Base-by-base conservation (phyloP, 306 rosid species). In the Fagus sylvatica region DNA sequence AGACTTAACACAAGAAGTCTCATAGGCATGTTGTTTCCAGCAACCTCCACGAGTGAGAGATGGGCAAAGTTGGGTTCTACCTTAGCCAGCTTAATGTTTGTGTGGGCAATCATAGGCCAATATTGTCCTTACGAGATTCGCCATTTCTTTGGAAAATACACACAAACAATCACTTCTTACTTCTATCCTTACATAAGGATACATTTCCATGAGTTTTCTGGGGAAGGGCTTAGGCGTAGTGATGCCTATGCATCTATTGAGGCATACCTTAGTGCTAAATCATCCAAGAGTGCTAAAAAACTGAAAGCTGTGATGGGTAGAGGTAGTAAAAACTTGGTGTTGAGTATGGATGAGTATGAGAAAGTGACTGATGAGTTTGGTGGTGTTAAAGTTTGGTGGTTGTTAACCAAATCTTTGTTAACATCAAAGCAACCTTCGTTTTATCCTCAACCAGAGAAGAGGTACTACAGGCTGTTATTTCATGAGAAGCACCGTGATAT, bases 281-380 rank as follows among this genome's bases (percentile, higher is more conserved):
- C 96, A 12, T 86, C 97, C 4, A 90, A 82, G 71, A 83, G 87
- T 28, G 97, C 98, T 0, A 93, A 85, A 69, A 61, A 97, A 28
- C 97, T 93, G 73, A 93, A 89, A 74, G 98, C 98, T 2, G 98
- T 91, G 88, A 84, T 90, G 85, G 97, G 87, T 0, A 90, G 84
- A 48, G 96, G 91, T 4, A 80, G 84, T 59, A 84, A 62, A 74
- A 91, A 87, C 54, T 49, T 94, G 74, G 91, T 91, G 0, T 67
- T 94, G n/a, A 86, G 96, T 37, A 91, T 91, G 93, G 97, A 94
- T 69, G 98, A 94, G 82, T 76, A 79, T 6, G 98, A 90, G 68
- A 88, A 88, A 46, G 98, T 91, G 19, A 88, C 85, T 0, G 98
- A 93, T 65, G 91, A 87, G 0, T 90, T 73, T 30, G 49, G 74